These are phyloP conservation scores for Ganoderma sinense DNA, from an alignment of 1,284 basidiomycete genomes.

Conservation along the genomic window DNA sequence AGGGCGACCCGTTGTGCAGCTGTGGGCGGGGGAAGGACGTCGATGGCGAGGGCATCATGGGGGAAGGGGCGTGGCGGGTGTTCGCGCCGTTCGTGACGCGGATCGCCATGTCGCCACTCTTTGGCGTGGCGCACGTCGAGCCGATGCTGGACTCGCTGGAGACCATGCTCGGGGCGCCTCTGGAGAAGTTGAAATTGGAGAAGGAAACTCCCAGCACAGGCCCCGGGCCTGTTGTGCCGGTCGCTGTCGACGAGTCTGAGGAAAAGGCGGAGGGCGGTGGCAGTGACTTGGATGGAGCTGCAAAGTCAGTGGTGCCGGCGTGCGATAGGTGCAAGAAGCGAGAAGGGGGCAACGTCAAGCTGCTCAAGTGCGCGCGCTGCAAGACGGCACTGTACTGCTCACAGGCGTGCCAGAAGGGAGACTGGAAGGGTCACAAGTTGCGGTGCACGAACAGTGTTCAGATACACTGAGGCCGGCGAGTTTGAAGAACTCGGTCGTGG, in stretches of 20 bases:
- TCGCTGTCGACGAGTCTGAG: too few species aligned
- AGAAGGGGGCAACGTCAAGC: not conserved
- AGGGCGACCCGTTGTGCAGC: slow-evolving; percentile 49
- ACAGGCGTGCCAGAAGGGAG: slow-evolving; percentile 48
- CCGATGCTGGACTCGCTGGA: slow-evolving; percentile 29
- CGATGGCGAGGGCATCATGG: slow-evolving; percentile 38
- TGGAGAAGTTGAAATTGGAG: not conserved
- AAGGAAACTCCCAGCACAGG: not conserved
- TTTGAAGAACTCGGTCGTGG: too few species aligned
- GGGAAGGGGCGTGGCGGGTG: slow-evolving; percentile 39
- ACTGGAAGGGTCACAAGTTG: slow-evolving; percentile 54
- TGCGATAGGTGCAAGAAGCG: not conserved
- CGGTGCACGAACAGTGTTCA: slow-evolving; percentile 22
- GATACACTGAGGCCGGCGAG: too few species aligned
- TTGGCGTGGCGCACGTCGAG: slow-evolving; percentile 54
- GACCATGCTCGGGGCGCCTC: not conserved
- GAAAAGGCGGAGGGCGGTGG: too few species aligned
- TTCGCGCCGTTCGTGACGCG: slow-evolving; percentile 52
- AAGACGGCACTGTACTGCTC: slow-evolving; percentile 51
- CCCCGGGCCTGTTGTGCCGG: too few species aligned
- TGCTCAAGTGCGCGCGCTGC: slow-evolving; percentile 38
- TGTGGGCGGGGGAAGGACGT: slow-evolving; percentile 56
- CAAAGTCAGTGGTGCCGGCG: not conserved
- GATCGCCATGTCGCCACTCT: slow-evolving; percentile 55
- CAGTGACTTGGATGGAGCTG: too few species aligned